These are phyloP conservation scores for Parafenestella ontariensis DNA, from an alignment of 2,329 filamentous ascomycete species.

Conservation along the genomic window DNA sequence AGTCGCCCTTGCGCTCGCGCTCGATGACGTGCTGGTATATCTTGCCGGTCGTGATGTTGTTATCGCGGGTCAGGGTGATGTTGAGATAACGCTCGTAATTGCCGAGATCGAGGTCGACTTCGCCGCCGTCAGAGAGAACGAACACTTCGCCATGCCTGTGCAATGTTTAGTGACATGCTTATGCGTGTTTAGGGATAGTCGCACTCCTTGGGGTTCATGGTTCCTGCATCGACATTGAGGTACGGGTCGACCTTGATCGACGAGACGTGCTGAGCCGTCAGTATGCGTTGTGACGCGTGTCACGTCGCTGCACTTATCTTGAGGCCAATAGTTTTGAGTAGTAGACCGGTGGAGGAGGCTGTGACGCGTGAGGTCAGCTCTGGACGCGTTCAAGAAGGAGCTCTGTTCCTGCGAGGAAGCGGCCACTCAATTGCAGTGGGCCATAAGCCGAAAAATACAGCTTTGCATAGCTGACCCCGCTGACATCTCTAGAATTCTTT, in stretches of 20 bases:
- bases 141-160: slow-evolving; percentile 85
- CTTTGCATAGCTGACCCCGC: not conserved
- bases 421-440: slow-evolving; percentile 6
- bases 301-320: slow-evolving; percentile 65
- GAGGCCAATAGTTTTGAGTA: slow-evolving; percentile 81
- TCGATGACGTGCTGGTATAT: slow-evolving; percentile 91
- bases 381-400: slow-evolving; percentile 3
- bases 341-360: slow-evolving; percentile 74
- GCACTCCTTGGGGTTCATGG: slow-evolving; percentile 71
- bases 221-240: slow-evolving; percentile 78
- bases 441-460: not conserved
- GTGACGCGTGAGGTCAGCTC: slow-evolving; percentile 41
- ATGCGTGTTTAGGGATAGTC: not conserved
- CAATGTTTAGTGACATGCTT: slow-evolving; percentile 17
- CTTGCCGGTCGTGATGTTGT: slow-evolving; percentile 98
- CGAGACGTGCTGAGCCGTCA: slow-evolving; percentile 61
- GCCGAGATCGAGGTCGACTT: slow-evolving; percentile 76
- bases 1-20: slow-evolving; percentile 74
- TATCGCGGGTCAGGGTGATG: slow-evolving; percentile 80
- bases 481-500: not conserved
- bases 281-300: slow-evolving; percentile 24
- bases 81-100: slow-evolving; percentile 84
- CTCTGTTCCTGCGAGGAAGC: not conserved
- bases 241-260: slow-evolving; percentile 77
- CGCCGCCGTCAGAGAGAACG: slow-evolving; percentile 83